Evolutionary conservation across 176 grass and related monocot genomes (phyloP), one percentile per base, ranked within the genome.

Genomic region (Oryza meyeriana): DNA sequence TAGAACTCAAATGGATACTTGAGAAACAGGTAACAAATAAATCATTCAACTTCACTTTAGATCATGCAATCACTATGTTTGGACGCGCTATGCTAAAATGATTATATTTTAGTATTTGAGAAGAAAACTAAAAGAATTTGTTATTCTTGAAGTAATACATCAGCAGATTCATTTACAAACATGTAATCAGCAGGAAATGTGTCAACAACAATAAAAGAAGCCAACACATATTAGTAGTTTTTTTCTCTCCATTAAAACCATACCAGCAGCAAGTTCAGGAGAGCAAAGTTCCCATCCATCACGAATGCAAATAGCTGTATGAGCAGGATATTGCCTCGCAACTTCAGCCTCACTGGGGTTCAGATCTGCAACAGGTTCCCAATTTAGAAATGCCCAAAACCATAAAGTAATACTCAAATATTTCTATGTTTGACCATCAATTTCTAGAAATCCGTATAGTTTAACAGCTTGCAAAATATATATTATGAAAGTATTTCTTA

Each of bases 231-330:
- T 6, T 22, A 55, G 50, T 32, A 77, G 57, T 63, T 35, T 75
- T 78, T 78, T 84, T 45, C 5, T 63, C 38, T 74, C 55, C 44
- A 87, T 65, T 32, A 80, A 84, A 86, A 62, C 31, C 81, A 68
- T 93, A 98, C 93, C 93, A 83, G 88, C 84, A 86, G 92, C 87
- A 72, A 89, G 69, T 69, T 98, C 96, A 74, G 84, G 86, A 64
- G 69, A 82, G 78, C 86, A 93, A 86, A 95, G 84, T 79, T 86
- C 88, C 96, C 96, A 98, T 69, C 96, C 96, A 88, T 91, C 91
- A 82, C 88, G 87, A 84, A 95, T 89, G 88, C 96, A 98, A 70
- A 90, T 89, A 91, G 96, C 84, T 31, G 93, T 95, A 84, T 91
- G 96, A 70, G 96, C 90, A 91, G 93, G 96, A 81, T 95, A 98